Evolutionary conservation across 2,329 filamentous ascomycete species (phyloP).

Genomic region (Chalara sp.): DNA sequence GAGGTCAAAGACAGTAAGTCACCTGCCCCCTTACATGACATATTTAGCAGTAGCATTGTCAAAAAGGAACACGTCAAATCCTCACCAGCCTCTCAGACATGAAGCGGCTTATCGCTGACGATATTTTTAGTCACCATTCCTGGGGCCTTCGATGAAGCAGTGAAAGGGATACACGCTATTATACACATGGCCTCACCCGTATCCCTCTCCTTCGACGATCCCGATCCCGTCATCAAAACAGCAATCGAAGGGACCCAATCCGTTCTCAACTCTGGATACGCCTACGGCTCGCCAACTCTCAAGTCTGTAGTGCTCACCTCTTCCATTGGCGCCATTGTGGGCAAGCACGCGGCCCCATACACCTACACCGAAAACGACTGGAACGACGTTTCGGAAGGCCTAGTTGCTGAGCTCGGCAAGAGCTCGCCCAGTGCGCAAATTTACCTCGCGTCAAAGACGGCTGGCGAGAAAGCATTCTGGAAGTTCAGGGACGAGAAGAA

Average conservation of each 20-base stretch:
- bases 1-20: background rate
- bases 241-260: constrained; percentile 22
- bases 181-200: constrained; percentile 26
- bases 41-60: background rate
- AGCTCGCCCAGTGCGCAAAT: constrained; percentile 10
- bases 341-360: constrained; percentile 16
- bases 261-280: constrained; percentile 24
- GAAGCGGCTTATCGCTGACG: no score
- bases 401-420: constrained; percentile 21
- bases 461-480: constrained; percentile 33
- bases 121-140: constrained; percentile 6
- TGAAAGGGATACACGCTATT: constrained; percentile 22
- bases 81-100: no score
- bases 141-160: constrained; percentile 24
- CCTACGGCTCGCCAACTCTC: constrained; percentile 27
- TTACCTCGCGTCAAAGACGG: constrained; percentile 35
- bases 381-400: constrained; percentile 22
- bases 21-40: background rate
- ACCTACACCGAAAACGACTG: constrained; percentile 21
- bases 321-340: constrained; percentile 22
- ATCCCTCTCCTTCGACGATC: constrained; percentile 23
- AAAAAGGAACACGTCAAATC: no score
- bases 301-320: constrained; percentile 36
- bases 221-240: constrained; percentile 21
- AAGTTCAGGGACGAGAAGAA: constrained; percentile 29